Conservation (phyloP, 1,284 basidiomycete species). For the Porogramme epimiltina region DNA sequence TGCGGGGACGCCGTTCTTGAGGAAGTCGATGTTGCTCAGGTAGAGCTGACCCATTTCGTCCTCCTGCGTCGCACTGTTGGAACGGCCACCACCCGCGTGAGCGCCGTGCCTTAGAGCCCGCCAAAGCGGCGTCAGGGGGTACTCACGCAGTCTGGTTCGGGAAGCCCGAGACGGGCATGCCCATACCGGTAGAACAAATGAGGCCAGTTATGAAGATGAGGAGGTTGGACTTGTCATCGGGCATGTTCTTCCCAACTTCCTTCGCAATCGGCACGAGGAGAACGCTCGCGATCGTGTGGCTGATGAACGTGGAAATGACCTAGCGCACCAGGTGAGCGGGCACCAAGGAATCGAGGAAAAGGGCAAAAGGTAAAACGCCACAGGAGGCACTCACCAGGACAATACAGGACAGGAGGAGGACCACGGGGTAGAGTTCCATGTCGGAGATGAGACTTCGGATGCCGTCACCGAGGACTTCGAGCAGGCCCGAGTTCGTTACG, state of each 20-base stretch:
- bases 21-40: conserved; percentile 85
- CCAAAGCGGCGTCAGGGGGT: conserved; percentile 2
- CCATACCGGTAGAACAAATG: conserved; percentile 96
- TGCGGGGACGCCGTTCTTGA: conserved; percentile 92
- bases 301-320: conserved; percentile 89
- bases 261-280: conserved; percentile 95
- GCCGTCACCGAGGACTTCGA: conserved; percentile 74
- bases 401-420: conserved; percentile 81
- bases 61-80: conserved; percentile 90
- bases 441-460: conserved; percentile 76
- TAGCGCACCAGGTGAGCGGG: conserved; percentile 27
- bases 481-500: conserved; percentile 87
- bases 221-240: conserved; percentile 67
- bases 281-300: conserved; percentile 96
- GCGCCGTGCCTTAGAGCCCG: not conserved
- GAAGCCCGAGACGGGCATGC: conserved; percentile 96
- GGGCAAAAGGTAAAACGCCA: too few species aligned
- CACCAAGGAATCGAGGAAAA: not conserved
- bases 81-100: not conserved
- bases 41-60: conserved; percentile 93
- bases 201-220: conserved; percentile 92
- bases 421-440: conserved; percentile 78
- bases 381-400: conserved; percentile 73
- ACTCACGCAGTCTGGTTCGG: conserved; percentile 95
- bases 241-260: conserved; percentile 81